Evolutionary conservation across 441 rosid genomes (phyloP), one percentile per base, ranked within the genome.

Genomic region (Theobroma grandiflorum): DNA sequence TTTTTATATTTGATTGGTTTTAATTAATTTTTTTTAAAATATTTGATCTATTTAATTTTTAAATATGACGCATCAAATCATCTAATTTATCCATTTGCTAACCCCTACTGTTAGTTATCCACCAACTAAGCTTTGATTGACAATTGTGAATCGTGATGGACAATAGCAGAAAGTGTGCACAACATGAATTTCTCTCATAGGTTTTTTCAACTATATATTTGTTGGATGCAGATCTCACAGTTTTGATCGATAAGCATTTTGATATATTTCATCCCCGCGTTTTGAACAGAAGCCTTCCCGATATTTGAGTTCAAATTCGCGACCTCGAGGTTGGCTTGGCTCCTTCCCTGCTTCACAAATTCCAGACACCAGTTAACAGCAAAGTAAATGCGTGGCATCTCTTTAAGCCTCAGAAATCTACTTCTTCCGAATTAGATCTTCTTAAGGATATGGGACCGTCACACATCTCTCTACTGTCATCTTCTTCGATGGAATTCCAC

Each of bases 321-420:
- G 59, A 53, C 5, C 42, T 63, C 43, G 43, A 63, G 11, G 43
- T 35, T 66, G 49, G 50, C 33, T 66, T 38, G 70, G 45, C 20
- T 8, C 6, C 31, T 38, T 38, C 47, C 26, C 26, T 18, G 47
- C 72, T 42, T 42, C 72, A 42, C 72, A 67, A 40, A 40, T 66
- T 66, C 33, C 50, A 9, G 49, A 66, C 71, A 40, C 71, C 14
- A 15, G 33, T 8, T 22, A 22, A 58, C 35, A 8, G 0, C 63
- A 20, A 59, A 59, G 42, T 8, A 18, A 38, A 77, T 22, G 66
- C 65, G 80, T 78, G 84, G 82, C 76, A 40, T 75, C 16, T 57
- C 2, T 75, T 50, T 8, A 16, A 65, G 75, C 86, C 82, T 78
- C 84, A 75, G 10, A 31, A 37, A 52, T 22, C 49, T 37, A 5